Conservation (phyloP, 352 stramenopile species). For the Peronospora belbahrii region DNA sequence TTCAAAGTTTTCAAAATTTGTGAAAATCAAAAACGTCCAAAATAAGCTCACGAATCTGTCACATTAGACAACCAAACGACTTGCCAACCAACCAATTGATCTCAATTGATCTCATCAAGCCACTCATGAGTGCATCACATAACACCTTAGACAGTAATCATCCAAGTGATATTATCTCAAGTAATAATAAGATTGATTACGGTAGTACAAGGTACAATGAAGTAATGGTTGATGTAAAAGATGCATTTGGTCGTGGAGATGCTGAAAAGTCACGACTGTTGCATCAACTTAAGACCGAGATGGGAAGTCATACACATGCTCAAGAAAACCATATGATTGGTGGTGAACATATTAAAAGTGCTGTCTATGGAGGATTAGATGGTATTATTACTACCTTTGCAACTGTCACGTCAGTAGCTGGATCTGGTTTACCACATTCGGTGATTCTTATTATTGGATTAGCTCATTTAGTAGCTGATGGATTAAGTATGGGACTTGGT, state of each 20-base stretch:
- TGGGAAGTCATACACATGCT: slow-evolving; percentile 47
- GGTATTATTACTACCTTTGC: slow-evolving; percentile 95
- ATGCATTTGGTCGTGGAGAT: slow-evolving; percentile 40
- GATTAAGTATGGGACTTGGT: slow-evolving; percentile 92
- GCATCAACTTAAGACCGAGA: slow-evolving; percentile 63
- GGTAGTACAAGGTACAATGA: slow-evolving; percentile 33
- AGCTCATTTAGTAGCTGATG: slow-evolving; percentile 92
- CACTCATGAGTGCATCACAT: too few species aligned
- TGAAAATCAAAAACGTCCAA: too few species aligned
- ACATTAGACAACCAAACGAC: too few species aligned
- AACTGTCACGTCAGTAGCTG: slow-evolving; percentile 90
- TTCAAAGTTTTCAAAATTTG: too few species aligned
- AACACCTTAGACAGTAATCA: too few species aligned
- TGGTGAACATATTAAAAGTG: slow-evolving; percentile 77
- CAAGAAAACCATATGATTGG: slow-evolving; percentile 66
- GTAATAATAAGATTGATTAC: slow-evolving; percentile 36
- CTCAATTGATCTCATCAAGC: too few species aligned
- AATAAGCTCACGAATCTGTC: too few species aligned
- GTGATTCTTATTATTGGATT: slow-evolving; percentile 94
- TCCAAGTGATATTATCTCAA: too few species aligned
- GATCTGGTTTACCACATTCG: slow-evolving; percentile 76
- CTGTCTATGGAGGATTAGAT: slow-evolving; percentile 93
- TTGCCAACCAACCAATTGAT: too few species aligned
- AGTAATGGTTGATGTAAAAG: slow-evolving; percentile 48
- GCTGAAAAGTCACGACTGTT: slow-evolving; percentile 46